Conservation (phyloP, 1,284 basidiomycete species). For the Ustilago esculenta region DNA sequence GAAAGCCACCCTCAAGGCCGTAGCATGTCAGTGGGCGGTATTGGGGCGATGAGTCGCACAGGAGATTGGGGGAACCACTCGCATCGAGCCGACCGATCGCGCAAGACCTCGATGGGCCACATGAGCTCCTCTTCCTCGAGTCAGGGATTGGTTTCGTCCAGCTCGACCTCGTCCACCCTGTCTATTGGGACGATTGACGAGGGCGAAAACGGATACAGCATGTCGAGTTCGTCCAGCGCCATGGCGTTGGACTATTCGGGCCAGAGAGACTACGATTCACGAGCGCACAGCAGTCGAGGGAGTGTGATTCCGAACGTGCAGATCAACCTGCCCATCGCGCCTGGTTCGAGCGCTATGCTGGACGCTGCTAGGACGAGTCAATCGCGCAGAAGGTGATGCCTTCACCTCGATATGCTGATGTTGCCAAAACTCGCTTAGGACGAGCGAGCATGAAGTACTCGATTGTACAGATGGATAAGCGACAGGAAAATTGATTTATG, state of each 20-base stretch:
- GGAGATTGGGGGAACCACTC: slow-evolving; percentile 17
- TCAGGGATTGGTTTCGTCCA: slow-evolving; percentile 15
- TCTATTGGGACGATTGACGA: slow-evolving; percentile 26
- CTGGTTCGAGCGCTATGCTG: slow-evolving; percentile 50
- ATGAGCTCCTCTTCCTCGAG: slow-evolving; percentile 25
- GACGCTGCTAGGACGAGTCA: slow-evolving; percentile 54
- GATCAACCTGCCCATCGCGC: slow-evolving; percentile 17
- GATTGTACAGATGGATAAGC: too few relatives aligned
- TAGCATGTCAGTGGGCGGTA: slow-evolving; percentile 35
- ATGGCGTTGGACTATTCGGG: slow-evolving; percentile 8
- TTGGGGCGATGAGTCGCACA: slow-evolving; percentile 28
- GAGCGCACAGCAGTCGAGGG: neutral
- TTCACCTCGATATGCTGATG: neutral
- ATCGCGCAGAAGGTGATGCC: slow-evolving; percentile 36
- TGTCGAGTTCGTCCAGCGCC: slow-evolving; percentile 16
- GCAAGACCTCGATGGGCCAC: slow-evolving; percentile 30
- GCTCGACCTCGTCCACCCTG: slow-evolving; percentile 8
- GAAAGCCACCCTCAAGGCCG: slow-evolving; percentile 38
- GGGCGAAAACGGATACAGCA: slow-evolving; percentile 12
- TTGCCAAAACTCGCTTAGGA: too few relatives aligned
- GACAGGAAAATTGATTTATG: too few relatives aligned
- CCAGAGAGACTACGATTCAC: neutral
- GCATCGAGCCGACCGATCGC: slow-evolving; percentile 10
- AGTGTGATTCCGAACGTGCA: slow-evolving; percentile 1
- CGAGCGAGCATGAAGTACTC: too few relatives aligned